Conservation (phyloP, 2,329 filamentous ascomycete species). For the Thelonectria blattea region DNA sequence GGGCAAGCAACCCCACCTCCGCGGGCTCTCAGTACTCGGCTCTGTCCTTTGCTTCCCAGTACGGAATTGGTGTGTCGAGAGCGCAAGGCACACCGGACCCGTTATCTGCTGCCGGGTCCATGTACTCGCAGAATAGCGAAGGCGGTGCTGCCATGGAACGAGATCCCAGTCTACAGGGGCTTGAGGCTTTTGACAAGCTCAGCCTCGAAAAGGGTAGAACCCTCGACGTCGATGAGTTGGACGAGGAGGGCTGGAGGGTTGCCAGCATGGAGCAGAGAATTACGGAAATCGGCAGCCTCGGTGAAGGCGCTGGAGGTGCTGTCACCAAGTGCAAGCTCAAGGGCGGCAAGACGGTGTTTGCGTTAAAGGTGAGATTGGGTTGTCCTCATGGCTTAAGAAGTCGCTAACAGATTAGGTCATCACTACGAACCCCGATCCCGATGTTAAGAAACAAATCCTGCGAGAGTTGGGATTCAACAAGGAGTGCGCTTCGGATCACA, state of each 20-base stretch:
- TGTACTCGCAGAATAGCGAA: constrained; percentile 82
- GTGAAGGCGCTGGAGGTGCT: constrained; percentile 93
- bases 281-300: constrained; percentile 84
- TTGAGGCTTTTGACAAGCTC: constrained; percentile 80
- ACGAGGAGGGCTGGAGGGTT: constrained; percentile 94
- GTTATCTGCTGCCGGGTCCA: constrained; percentile 83
- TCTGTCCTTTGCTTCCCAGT: constrained; percentile 78
- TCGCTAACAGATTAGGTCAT: constrained; percentile 71
- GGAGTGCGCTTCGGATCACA: constrained; percentile 92
- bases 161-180: constrained; percentile 78
- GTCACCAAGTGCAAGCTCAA: constrained; percentile 91
- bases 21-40: constrained; percentile 88
- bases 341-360: constrained; percentile 92
- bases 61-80: constrained; percentile 69
- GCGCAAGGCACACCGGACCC: constrained; percentile 79
- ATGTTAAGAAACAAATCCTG: constrained; percentile 98
- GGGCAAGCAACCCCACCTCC: constrained; percentile 80
- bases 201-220: constrained; percentile 82
- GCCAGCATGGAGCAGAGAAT: constrained; percentile 90
- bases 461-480: constrained; percentile 98
- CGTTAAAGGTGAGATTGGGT: constrained; percentile 76
- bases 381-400: background rate
- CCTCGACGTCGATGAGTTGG: constrained; percentile 90
- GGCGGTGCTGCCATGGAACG: constrained; percentile 79
- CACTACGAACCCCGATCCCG: constrained; percentile 95